phyloP scores from a whole-genome alignment of 1,139 yeast species.

The Candida sp. region DNA sequence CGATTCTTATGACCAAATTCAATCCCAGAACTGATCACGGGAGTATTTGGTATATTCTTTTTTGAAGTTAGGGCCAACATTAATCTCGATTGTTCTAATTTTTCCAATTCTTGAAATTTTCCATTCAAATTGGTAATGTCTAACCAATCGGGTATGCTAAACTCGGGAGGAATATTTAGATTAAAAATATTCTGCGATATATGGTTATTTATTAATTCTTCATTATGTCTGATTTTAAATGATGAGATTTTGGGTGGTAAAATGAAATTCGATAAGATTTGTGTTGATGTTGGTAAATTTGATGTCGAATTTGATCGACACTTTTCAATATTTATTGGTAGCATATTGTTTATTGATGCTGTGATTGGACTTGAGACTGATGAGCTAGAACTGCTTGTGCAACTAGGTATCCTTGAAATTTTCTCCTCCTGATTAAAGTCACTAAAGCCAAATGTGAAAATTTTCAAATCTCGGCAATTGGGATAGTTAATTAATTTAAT shows the following conservation, averaged over 20 bases:
- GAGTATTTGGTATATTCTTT: conserved; percentile 10
- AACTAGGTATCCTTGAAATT: not conserved
- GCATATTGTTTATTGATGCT: conserved; percentile 5
- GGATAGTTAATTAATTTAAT: conserved; percentile 40
- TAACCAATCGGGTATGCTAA: conserved; percentile 15
- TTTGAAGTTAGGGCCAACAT: conserved; percentile 22
- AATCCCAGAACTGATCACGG: conserved; percentile 49
- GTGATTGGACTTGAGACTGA: not conserved
- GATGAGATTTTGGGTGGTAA: conserved; percentile 18
- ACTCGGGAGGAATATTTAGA: conserved; percentile 6
- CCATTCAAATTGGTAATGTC: conserved; percentile 16
- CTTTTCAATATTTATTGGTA: conserved; percentile 8
- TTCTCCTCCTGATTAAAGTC: not conserved
- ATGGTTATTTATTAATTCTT: conserved; percentile 19
- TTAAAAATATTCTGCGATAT: conserved; percentile 6
- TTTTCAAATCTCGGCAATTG: conserved; percentile 3
- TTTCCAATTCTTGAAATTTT: conserved; percentile 25
- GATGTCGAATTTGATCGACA: conserved; percentile 8
- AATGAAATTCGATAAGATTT: conserved; percentile 25
- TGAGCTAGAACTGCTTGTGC: not conserved
- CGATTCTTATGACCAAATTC: conserved; percentile 76
- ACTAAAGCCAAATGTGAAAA: conserved; percentile 8
- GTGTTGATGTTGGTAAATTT: conserved; percentile 9
- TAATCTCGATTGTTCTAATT: conserved; percentile 28
- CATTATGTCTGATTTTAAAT: conserved; percentile 42